Conservation (phyloP, 75 land plant species). For the Isoetes taiwanensis region DNA sequence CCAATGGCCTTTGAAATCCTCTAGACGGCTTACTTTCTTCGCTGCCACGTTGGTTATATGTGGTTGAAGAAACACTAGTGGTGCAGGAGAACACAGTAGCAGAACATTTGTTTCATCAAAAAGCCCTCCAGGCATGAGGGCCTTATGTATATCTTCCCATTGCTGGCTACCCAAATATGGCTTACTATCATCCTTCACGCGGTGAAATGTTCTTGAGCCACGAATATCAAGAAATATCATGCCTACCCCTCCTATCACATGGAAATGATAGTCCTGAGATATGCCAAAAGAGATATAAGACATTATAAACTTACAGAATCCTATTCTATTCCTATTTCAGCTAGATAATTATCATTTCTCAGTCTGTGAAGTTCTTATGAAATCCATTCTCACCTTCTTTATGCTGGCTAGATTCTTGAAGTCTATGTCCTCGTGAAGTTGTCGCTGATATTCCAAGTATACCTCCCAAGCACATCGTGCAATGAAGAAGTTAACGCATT, state of each 20-base stretch:
- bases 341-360: too few relatives aligned
- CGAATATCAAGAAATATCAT: conserved; percentile 37
- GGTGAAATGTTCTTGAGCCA: conserved; percentile 39
- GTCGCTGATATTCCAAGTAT: conserved; percentile 33
- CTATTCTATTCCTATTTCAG: too few relatives aligned
- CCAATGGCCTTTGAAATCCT: conserved; percentile 44
- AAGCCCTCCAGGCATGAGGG: conserved; percentile 18
- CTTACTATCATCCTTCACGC: conserved; percentile 23
- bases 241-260: conserved; percentile 30
- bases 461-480: conserved; percentile 41
- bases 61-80: conserved; percentile 36
- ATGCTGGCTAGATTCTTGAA: conserved; percentile 18
- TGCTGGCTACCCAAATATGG: conserved; percentile 27
- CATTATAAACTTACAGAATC: too few relatives aligned
- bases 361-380: background rate
- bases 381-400: conserved; percentile 21
- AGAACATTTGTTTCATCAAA: conserved; percentile 16
- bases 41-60: conserved; percentile 20
- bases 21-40: conserved; percentile 17
- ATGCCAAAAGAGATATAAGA: background rate
- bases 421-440: conserved; percentile 30
- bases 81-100: conserved; percentile 35
- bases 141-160: conserved; percentile 24
- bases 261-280: conserved; percentile 36
- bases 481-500: conserved; percentile 21